Evolutionary conservation across 169 alveolate species (phyloP), one percentile per base, ranked within the genome.

Genomic region (Theileria sp.): DNA sequence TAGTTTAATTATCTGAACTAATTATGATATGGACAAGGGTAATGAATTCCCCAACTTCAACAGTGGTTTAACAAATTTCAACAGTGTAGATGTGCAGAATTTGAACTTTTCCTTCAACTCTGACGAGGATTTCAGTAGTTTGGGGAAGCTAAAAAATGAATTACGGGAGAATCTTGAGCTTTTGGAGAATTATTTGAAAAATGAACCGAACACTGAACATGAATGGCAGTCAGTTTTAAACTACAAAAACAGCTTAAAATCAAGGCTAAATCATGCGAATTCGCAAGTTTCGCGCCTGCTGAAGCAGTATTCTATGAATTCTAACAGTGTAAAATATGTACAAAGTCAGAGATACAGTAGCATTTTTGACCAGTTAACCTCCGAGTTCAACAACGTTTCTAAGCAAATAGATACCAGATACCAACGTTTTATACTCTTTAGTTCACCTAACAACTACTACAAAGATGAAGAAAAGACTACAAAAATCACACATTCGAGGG

Each of bases 261-360:
- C 62, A 25, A 82, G 77, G 26, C 70, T 82, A 62, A 78, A 64
- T 56, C 25, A 73, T 15, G 84, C 86, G 2, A 82, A 82, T 44
- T 54, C 67, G 5, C 65, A 34, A 51, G 26, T 82, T 13, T 67
- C 51, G 23, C 79, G 68, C 3, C 84, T 82, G 5, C 50, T 76
- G 21, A 75, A 76, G 64, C 36, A 15, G 36, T 36, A 23, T 17
- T 15, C 64, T 0, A 44, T 50, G n/a, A 30, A 28, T 15, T 19
- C 77, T n/a, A 62, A 82, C 34, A 32, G 81, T 38, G 81, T 76
- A 21, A 15, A 58, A 15, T 73, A 58, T 13, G n/a, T 76, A 15
- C 88, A 82, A 62, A 44, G 74, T 8, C 88, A 82, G 76, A 54
- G 90, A 21, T 78, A 77, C 26, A 54, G 87, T 17, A 49, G 86